phyloP scores from a whole-genome alignment of 2,329 filamentous ascomycete genomes.

The Fusarium coffeatum region DNA sequence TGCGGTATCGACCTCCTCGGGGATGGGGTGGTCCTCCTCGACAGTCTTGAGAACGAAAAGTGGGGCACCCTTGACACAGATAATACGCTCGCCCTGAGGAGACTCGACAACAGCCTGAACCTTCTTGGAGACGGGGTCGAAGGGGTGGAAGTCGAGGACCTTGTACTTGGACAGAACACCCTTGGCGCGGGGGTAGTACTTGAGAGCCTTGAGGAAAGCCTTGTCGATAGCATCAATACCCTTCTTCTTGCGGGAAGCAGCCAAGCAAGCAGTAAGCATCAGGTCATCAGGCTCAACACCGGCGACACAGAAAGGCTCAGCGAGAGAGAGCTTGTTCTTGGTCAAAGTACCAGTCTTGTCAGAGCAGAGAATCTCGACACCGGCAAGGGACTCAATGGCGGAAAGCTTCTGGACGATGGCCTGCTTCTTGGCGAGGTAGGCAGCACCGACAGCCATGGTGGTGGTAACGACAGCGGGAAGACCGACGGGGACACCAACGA shows the following conservation, averaged over 20 bases:
- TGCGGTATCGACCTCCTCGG: slow-evolving; percentile 75
- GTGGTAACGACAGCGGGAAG: slow-evolving; percentile 93
- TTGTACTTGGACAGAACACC: slow-evolving; percentile 83
- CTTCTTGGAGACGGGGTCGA: slow-evolving; percentile 95
- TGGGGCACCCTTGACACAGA: slow-evolving; percentile 91
- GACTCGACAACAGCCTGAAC: slow-evolving; percentile 86
- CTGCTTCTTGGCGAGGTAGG: slow-evolving; percentile 91
- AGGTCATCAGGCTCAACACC: slow-evolving; percentile 88
- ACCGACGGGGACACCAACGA: slow-evolving; percentile 92
- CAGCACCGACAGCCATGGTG: slow-evolving; percentile 93
- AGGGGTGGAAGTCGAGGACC: slow-evolving; percentile 85
- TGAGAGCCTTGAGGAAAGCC: slow-evolving; percentile 88
- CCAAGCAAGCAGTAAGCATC: slow-evolving; percentile 91
- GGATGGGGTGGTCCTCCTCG: slow-evolving; percentile 84
- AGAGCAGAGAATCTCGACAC: slow-evolving; percentile 93
- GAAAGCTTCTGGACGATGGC: slow-evolving; percentile 94
- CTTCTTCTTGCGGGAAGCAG: slow-evolving; percentile 93
- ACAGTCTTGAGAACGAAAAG: slow-evolving; percentile 89
- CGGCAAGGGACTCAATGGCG: slow-evolving; percentile 90
- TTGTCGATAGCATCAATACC: slow-evolving; percentile 96
- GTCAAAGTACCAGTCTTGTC: slow-evolving; percentile 95
- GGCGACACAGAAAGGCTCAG: slow-evolving; percentile 84
- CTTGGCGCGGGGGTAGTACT: slow-evolving; percentile 86
- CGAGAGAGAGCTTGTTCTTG: slow-evolving; percentile 91
- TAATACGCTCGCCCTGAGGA: slow-evolving; percentile 83